phyloP scores from a whole-genome alignment of 2,329 filamentous ascomycete species.

The Calonectria hawksworthii region DNA sequence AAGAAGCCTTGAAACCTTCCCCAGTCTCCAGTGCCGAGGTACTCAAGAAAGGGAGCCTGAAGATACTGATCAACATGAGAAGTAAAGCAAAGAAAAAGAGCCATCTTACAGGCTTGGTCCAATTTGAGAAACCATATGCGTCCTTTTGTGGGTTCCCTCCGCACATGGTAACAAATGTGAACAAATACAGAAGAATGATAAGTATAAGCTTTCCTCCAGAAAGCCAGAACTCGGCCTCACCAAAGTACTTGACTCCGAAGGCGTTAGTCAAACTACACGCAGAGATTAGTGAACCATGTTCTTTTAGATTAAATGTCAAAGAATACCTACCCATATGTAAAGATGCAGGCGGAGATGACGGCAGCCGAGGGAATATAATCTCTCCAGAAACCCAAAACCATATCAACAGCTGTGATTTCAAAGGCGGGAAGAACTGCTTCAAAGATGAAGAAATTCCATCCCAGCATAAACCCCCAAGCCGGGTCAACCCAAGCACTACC shows the following conservation, averaged over 20 bases:
- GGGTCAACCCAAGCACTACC: slow-evolving; percentile 62
- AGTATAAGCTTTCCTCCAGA: slow-evolving; percentile 67
- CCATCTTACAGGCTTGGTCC: slow-evolving; percentile 68
- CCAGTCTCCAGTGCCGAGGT: slow-evolving; percentile 61
- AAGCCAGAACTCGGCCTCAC: slow-evolving; percentile 60
- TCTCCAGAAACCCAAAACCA: slow-evolving; percentile 64
- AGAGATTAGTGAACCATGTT: neutral
- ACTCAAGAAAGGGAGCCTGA: neutral
- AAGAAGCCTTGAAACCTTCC: slow-evolving; percentile 77
- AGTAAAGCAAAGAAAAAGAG: too few species aligned
- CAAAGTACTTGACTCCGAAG: slow-evolving; percentile 56
- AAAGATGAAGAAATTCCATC: slow-evolving; percentile 66
- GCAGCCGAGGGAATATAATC: slow-evolving; percentile 51
- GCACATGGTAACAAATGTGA: slow-evolving; percentile 71
- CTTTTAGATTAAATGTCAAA: neutral
- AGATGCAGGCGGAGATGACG: slow-evolving; percentile 58
- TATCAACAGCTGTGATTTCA: slow-evolving; percentile 62
- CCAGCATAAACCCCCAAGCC: slow-evolving; percentile 60
- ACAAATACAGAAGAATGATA: slow-evolving; percentile 70
- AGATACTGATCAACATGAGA: too few species aligned
- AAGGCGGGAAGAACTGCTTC: slow-evolving; percentile 64
- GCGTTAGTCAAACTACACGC: slow-evolving; percentile 50
- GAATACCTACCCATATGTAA: slow-evolving; percentile 51
- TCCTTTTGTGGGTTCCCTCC: slow-evolving; percentile 71
- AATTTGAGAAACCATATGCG: slow-evolving; percentile 75